Base-by-base conservation (phyloP, 1,139 yeast genomes). In the Sugiyamaella sp. region DNA sequence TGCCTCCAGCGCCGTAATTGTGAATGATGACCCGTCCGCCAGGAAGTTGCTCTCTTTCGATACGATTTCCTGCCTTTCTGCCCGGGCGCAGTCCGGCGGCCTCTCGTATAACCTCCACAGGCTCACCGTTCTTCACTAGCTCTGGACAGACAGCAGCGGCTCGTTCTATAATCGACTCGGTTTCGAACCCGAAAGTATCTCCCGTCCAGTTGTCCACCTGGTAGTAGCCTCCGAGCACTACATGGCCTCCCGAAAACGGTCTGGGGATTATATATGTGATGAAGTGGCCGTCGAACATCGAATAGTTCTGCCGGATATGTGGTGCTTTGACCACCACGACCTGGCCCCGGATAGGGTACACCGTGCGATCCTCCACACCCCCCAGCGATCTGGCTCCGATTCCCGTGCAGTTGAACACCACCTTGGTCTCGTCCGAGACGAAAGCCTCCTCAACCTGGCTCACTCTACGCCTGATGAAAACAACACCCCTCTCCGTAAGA, bases 1-100 rank as follows among this genome's bases (percentile, higher is more conserved):
- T 81, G 0, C 95, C 95, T 41, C 84, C 77, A 6, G 90, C 89
- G 27, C 95, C 95, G 64, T 85, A 85, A 67, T 85, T 84, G 64
- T 85, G 90, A 14, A 85, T 71, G 19, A 82, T 60, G 1, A 72
- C 55, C 47, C 58, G 74, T 16, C 74, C 76, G 27, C 67, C 68
- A 1, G 52, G 32, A 12, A 74, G 61, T 1, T 53, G 56, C 59
- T 81, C 83, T 40, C 68, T 67, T 64, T 84, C 89, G 44, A 86
- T 78, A 54, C 90, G 75, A 1, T 76, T 80, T 3, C 91, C 91
- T 12, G 88, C 89, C 46, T 78, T 74, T 67, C 91, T 78, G 45
- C 83, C 75, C 3, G 93, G 93, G 60, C 93, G 76, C 47, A 84
- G 73, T 0, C 90, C 93, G 4, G 88, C 81, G 0, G 80, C 85